Evolutionary conservation across 768 basidiomycete genomes (phyloP).

Genomic region (Dacryopinax primogenitus): DNA sequence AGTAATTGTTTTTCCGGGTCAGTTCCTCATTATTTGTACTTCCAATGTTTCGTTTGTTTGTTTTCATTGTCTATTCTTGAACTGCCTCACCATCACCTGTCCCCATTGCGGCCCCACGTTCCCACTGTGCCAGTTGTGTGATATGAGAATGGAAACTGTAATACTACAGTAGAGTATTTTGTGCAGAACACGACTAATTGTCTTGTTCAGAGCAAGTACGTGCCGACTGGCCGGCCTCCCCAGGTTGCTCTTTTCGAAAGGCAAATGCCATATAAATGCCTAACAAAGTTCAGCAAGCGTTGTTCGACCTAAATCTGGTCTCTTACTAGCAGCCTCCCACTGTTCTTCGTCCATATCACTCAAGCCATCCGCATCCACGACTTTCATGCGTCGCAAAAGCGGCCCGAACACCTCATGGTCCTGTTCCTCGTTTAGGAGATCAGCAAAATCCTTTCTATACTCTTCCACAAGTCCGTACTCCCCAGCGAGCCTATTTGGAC

Average conservation of each 20-base stretch:
- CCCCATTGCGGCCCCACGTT: background rate
- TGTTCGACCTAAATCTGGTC: background rate
- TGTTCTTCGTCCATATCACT: conserved; percentile 90
- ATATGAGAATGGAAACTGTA: background rate
- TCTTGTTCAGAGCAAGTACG: background rate
- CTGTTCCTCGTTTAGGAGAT: conserved; percentile 71
- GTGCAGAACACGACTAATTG: background rate
- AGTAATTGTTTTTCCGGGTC: no score
- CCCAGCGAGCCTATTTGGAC: conserved; percentile 51
- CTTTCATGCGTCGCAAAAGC: conserved; percentile 83
- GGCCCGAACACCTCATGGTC: conserved; percentile 66
- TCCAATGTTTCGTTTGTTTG: no score
- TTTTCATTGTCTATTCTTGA: no score
- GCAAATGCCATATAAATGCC: conserved; percentile 93
- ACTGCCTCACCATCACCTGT: no score
- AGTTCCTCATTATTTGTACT: no score
- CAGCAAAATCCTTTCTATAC: conserved; percentile 83
- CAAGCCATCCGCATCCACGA: conserved; percentile 71
- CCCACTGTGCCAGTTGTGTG: background rate
- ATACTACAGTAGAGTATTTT: background rate
- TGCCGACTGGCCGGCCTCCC: background rate
- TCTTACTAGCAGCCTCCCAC: conserved; percentile 98
- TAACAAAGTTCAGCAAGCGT: conserved; percentile 27
- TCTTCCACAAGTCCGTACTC: conserved; percentile 62
- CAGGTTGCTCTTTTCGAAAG: conserved; percentile 42